Percentiles rank a stretch among this genome's conserved stretches.
Evolutionary conservation across 148 eudicot genomes (phyloP).

Genomic region (Drosera capensis): DNA sequence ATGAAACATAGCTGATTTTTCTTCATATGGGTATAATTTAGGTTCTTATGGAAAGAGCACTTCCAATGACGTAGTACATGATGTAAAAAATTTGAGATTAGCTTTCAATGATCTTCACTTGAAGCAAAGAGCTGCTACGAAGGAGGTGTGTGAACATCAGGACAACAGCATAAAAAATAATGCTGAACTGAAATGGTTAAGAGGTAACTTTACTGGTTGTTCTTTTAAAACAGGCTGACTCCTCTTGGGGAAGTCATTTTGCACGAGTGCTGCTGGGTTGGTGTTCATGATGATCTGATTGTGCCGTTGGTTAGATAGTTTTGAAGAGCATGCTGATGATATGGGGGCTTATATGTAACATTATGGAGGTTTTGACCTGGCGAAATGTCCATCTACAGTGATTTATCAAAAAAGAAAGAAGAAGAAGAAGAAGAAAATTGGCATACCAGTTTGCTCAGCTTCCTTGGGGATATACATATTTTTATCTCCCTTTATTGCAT

Average conservation of each 20-base stretch:
- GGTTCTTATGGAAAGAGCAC: constrained; percentile 37
- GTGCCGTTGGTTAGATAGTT: neutral
- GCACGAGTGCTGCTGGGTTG: too few species aligned
- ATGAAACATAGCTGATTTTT: too few species aligned
- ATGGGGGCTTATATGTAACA: neutral
- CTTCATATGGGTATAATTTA: constrained; percentile 17
- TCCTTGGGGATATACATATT: too few species aligned
- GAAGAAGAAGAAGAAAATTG: too few species aligned
- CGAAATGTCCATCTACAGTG: too few species aligned
- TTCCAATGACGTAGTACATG: constrained; percentile 30
- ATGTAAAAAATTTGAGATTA: constrained; percentile 45
- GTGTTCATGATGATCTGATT: neutral
- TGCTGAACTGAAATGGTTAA: constrained; percentile 44
- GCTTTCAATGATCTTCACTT: constrained; percentile 42
- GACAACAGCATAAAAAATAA: constrained; percentile 53
- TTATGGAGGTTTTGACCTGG: neutral
- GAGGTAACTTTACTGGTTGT: constrained; percentile 28
- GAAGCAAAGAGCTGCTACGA: constrained; percentile 39
- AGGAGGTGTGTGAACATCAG: constrained; percentile 44
- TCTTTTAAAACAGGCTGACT: neutral
- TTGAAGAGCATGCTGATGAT: neutral
- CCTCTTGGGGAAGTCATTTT: too few species aligned
- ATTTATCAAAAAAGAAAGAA: too few species aligned
- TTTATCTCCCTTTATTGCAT: neutral
- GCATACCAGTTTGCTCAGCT: too few species aligned